Conservation (phyloP, 345 rosid genomes). For the Schrenkiella parvula region DNA sequence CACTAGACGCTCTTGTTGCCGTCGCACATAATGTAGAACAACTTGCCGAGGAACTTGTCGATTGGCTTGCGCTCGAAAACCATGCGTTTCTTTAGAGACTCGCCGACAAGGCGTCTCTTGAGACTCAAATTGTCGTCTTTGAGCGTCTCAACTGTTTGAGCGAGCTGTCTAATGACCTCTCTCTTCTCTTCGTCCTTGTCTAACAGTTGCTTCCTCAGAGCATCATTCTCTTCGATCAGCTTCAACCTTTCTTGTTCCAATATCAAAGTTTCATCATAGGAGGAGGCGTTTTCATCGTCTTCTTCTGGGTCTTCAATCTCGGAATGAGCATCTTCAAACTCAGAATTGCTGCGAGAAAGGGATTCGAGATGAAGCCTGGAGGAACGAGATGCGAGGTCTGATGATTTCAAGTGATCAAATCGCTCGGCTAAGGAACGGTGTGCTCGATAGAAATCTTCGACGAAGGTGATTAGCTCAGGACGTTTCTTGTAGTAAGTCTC, state of each 20-base stretch:
- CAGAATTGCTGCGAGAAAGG: constrained; percentile 39
- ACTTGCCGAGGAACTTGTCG: constrained; percentile 39
- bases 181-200: constrained; percentile 78
- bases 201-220: constrained; percentile 29
- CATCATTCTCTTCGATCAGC: constrained; percentile 32
- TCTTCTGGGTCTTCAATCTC: constrained; percentile 67
- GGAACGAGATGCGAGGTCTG: constrained; percentile 45
- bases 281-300: neutral
- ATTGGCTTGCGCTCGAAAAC: constrained; percentile 37
- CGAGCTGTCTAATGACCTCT: constrained; percentile 71
- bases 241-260: constrained; percentile 36
- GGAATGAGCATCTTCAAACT: constrained; percentile 55
- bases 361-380: constrained; percentile 18
- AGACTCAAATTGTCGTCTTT: constrained; percentile 53
- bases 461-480: constrained; percentile 69
- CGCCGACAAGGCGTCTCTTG: constrained; percentile 32
- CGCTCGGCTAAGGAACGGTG: constrained; percentile 75
- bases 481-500: constrained; percentile 88
- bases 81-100: constrained; percentile 35
- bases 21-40: constrained; percentile 26
- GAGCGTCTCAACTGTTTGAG: constrained; percentile 43
- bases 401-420: constrained; percentile 58
- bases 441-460: constrained; percentile 66
- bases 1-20: neutral
- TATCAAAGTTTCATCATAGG: neutral